phyloP scores from a whole-genome alignment of 495 filamentous ascomycete genomes.

The Talaromyces ruber region DNA sequence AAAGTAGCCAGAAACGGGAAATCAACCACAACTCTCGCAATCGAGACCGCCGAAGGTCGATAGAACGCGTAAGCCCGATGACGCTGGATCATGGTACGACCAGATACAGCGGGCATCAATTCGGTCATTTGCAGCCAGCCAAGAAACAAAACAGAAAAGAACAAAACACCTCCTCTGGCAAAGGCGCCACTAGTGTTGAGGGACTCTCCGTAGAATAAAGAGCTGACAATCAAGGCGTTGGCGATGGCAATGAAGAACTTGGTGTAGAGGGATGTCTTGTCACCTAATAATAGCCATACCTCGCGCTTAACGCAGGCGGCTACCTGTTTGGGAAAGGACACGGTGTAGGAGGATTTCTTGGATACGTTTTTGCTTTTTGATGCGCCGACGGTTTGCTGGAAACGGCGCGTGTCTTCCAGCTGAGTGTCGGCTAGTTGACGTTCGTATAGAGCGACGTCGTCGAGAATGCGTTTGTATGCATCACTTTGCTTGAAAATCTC shows the following conservation, averaged over 20 bases:
- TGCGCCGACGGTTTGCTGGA: slow-evolving; percentile 60
- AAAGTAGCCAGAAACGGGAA: slow-evolving; percentile 58
- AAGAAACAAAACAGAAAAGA: slow-evolving; percentile 70
- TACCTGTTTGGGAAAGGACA: slow-evolving; percentile 61
- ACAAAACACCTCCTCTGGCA: slow-evolving; percentile 55
- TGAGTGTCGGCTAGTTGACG: slow-evolving; percentile 48
- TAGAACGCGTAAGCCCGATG: slow-evolving; percentile 75
- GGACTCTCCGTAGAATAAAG: slow-evolving; percentile 61
- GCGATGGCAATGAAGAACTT: slow-evolving; percentile 71
- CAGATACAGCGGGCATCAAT: slow-evolving; percentile 58
- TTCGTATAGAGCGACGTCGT: slow-evolving; percentile 54
- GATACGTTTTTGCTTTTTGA: slow-evolving; percentile 60
- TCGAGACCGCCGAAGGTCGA: slow-evolving; percentile 60
- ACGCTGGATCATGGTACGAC: slow-evolving; percentile 52
- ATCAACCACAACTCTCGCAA: slow-evolving; percentile 61
- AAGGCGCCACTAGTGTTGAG: slow-evolving; percentile 60
- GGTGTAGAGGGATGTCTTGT: slow-evolving; percentile 63
- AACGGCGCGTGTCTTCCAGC: slow-evolving; percentile 56
- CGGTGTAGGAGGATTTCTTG: slow-evolving; percentile 63
- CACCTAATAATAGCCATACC: slow-evolving; percentile 68
- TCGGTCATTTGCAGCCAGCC: slow-evolving; percentile 69
- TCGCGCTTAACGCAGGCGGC: slow-evolving; percentile 63
- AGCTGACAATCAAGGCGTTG: slow-evolving; percentile 66
- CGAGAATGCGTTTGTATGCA: slow-evolving; percentile 42
- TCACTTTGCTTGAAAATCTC: slow-evolving; percentile 45